These are phyloP conservation scores for Cenchrus americanus DNA, from an alignment of 176 grass and related monocot species.

Conservation along the genomic window DNA sequence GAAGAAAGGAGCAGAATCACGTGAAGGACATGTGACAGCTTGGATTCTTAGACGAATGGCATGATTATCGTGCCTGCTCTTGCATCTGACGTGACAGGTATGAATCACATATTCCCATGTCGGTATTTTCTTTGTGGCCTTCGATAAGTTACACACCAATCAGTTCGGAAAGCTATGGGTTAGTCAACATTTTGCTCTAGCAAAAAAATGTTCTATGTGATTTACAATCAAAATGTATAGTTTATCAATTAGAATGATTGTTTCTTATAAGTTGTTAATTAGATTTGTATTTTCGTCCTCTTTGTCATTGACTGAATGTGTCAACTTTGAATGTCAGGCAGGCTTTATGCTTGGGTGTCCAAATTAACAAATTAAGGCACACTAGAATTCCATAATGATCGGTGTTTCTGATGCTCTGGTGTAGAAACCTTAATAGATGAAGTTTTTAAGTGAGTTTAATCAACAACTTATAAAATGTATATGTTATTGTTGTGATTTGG, in stretches of 20 bases:
- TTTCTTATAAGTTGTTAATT: neutral
- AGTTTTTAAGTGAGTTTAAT: conserved; percentile 4
- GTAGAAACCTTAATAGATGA: neutral
- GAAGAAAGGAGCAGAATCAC: conserved; percentile 49
- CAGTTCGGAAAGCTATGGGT: conserved; percentile 4
- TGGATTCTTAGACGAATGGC: conserved; percentile 46
- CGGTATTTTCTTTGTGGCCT: conserved; percentile 47
- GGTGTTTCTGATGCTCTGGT: neutral
- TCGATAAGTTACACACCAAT: neutral
- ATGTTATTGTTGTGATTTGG: neutral
- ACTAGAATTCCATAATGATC: neutral
- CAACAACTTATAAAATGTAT: neutral
- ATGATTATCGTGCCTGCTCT: conserved; percentile 33
- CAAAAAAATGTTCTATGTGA: conserved; percentile 13
- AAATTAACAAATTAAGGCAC: conserved; percentile 9
- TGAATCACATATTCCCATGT: conserved; percentile 42
- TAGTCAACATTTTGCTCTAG: neutral
- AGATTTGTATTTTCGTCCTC: conserved; percentile 7
- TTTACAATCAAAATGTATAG: neutral
- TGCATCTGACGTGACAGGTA: conserved; percentile 46
- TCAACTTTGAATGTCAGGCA: conserved; percentile 4
- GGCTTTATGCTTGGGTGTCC: neutral
- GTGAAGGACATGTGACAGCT: conserved; percentile 44
- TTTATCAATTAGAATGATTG: conserved; percentile 8
- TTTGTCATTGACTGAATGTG: conserved; percentile 16